These are phyloP conservation scores for Jimgerdemannia lactiflua DNA, from an alignment of 192 early-diverging fungal genomes.

Conservation along the genomic window DNA sequence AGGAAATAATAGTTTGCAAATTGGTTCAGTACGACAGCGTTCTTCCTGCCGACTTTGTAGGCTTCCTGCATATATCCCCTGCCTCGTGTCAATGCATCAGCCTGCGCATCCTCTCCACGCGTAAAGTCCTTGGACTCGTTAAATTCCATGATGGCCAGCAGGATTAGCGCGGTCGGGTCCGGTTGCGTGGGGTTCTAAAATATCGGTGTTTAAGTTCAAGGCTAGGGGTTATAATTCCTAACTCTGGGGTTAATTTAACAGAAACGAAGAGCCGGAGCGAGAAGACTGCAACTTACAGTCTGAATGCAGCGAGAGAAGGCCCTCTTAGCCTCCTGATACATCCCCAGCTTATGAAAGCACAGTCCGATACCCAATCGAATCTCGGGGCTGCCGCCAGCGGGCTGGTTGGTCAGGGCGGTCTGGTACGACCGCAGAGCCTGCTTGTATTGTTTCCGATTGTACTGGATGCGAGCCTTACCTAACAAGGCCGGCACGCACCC, in stretches of 20 bases:
- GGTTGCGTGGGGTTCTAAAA: conserved; percentile 41
- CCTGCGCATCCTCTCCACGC: conserved; percentile 35
- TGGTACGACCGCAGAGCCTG: conserved; percentile 77
- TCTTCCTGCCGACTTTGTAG: conserved; percentile 44
- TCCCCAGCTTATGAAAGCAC: conserved; percentile 76
- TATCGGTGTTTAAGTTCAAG: not conserved
- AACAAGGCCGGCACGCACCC: conserved; percentile 58
- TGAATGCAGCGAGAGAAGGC: conserved; percentile 46
- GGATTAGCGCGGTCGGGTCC: conserved; percentile 66
- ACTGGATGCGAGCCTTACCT: conserved; percentile 63
- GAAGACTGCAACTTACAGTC: not conserved
- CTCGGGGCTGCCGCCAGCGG: conserved; percentile 54
- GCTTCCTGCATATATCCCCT: conserved; percentile 47
- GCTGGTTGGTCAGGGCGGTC: conserved; percentile 53
- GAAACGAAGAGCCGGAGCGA: too few relatives aligned
- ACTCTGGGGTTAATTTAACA: too few relatives aligned
- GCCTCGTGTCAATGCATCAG: conserved; percentile 38
- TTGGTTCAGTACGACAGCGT: conserved; percentile 50
- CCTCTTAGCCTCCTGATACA: conserved; percentile 59
- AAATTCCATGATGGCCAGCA: conserved; percentile 77
- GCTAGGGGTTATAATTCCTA: too few relatives aligned
- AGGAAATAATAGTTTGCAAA: conserved; percentile 56
- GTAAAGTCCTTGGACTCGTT: conserved; percentile 63
- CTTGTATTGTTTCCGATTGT: conserved; percentile 57
- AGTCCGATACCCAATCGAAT: conserved; percentile 86